Base-by-base conservation (phyloP, 164 flowering plant genomes). In the Hamamelis virginiana region DNA sequence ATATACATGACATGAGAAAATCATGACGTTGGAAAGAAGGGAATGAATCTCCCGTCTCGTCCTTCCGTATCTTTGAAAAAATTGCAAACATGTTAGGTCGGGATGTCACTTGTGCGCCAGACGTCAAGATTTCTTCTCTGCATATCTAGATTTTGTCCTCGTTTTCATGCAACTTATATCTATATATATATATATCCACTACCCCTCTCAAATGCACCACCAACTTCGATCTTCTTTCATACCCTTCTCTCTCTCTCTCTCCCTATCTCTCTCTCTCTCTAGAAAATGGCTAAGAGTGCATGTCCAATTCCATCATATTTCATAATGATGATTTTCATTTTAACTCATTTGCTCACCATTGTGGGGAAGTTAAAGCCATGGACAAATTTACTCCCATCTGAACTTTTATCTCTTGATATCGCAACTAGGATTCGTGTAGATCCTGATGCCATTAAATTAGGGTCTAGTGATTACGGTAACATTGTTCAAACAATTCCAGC, bases 401-500 rank as follows among this genome's bases (percentile, higher is more conserved):
- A 73, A 23, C 77, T 85, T 27, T 72, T 65, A 8, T 59, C 77
- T 10, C 76, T 74, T 0, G 78, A 84, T 33, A 66, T 84, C 13
- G 76, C 82, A 1, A 8, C 67, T 8, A 74, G 22, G 58, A 75
- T 91, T 48, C 79, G 71, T 4, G 1, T 69, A 0, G 88, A 88
- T 38, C 65, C 73, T 0, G 64, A 66, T 0, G 64, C 92, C 18
- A 66, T 78, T 1, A 59, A 8, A 26, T 4, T 33, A 13, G 90
- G 89, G 38, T 80, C 98, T 0, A 61, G 22, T 1, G 98, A 94
- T 68, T 92, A 73, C 58, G 98, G 98, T 50, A 79, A 82, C 28
- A 65, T 86, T 1, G 72, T 72, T 11, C 66, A 38, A 25, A 56
- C 64, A 14, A 51, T 16, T 5, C 96, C 97, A 0, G 72, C 85